A percentile compares a stretch with the other conserved stretches of the same genome.
Conservation (phyloP, 2,329 filamentous ascomycete genomes). For the Penicillium griseofulvum region DNA sequence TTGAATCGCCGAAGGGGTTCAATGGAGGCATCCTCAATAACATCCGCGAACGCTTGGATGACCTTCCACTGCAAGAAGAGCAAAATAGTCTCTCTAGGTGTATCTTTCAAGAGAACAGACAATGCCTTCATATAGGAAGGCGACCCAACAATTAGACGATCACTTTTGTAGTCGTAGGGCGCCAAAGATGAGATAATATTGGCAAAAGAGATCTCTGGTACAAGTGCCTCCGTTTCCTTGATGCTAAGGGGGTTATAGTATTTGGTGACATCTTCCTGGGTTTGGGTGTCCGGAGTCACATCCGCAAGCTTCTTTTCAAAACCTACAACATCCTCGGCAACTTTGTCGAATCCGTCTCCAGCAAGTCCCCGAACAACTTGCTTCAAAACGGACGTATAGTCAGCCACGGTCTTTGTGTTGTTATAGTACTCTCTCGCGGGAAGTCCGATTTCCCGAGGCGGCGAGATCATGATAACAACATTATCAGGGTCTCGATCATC, state of each 20-base stretch:
- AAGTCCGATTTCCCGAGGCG: constrained; percentile 53
- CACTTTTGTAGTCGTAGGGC: constrained; percentile 50
- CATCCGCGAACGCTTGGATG: constrained; percentile 53
- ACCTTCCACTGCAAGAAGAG: constrained; percentile 65
- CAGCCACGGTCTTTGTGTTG: constrained; percentile 52
- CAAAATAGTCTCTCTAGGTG: constrained; percentile 56
- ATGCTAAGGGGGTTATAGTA: constrained; percentile 65
- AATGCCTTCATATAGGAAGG: constrained; percentile 61
- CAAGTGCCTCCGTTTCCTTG: constrained; percentile 53
- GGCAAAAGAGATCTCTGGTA: constrained; percentile 57
- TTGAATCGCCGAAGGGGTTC: constrained; percentile 59
- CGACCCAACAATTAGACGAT: constrained; percentile 58
- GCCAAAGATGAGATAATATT: constrained; percentile 53
- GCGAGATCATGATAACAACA: constrained; percentile 49
- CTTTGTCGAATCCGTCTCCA: constrained; percentile 26
- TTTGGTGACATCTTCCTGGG: constrained; percentile 62
- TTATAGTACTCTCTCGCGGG: constrained; percentile 62
- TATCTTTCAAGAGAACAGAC: constrained; percentile 54
- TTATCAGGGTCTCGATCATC: constrained; percentile 57
- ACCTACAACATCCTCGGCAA: constrained; percentile 49
- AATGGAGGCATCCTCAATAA: constrained; percentile 59
- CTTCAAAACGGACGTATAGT: constrained; percentile 51
- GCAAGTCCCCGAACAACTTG: constrained; percentile 43
- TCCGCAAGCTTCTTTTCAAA: constrained; percentile 62
- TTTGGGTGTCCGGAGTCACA: constrained; percentile 57